Percentiles rank a stretch among this genome's conserved stretches.
Conservation (phyloP, 2,329 filamentous ascomycete species). For the Aureobasidium sp. region DNA sequence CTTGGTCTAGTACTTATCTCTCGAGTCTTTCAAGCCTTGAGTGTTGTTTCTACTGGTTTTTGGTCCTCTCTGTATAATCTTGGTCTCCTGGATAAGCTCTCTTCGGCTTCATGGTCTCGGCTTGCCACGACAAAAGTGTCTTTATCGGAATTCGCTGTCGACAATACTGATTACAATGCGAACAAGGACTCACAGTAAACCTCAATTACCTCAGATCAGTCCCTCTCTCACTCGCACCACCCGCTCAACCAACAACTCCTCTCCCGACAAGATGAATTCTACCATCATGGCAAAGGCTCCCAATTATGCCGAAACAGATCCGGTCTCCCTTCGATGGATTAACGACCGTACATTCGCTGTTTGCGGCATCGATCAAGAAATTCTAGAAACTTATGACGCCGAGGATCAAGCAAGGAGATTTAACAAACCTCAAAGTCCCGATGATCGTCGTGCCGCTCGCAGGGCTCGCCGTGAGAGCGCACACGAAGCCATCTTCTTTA, state of each 20-base stretch:
- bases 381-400: slow-evolving; percentile 1
- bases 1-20: background rate
- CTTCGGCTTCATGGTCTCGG: background rate
- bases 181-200: slow-evolving; percentile 9
- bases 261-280: background rate
- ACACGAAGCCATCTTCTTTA: background rate
- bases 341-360: background rate
- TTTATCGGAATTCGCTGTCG: background rate
- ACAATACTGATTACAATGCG: background rate
- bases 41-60: background rate
- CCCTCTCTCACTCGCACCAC: background rate
- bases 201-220: background rate
- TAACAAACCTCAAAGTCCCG: background rate
- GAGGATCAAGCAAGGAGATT: slow-evolving; percentile 5
- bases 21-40: background rate
- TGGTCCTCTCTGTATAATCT: background rate
- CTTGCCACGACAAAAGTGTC: slow-evolving; percentile 1
- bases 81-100: background rate
- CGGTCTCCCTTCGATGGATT: background rate
- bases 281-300: background rate
- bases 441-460: slow-evolving; percentile 3
- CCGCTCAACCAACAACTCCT: background rate
- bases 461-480: slow-evolving; percentile 10
- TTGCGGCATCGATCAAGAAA: slow-evolving; percentile 3
- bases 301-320: slow-evolving; percentile 7